Evolutionary conservation across 2,329 filamentous ascomycete genomes (phyloP).

Genomic region (Neopestalotiopsis sp.): DNA sequence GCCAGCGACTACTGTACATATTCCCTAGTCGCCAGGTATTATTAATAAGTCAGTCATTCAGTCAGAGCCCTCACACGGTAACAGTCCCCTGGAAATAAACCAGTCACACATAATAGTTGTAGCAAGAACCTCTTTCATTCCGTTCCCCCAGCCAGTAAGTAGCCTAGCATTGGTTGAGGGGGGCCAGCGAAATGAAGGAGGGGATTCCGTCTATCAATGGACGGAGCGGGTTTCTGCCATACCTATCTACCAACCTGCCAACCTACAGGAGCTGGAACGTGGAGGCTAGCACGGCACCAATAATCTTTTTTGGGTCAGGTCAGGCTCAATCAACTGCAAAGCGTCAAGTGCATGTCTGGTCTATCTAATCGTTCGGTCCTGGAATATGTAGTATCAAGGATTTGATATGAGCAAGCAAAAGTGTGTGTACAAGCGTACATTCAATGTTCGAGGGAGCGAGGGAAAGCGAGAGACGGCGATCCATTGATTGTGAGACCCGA

Average conservation of each 20-base stretch:
- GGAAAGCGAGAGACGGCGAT: no score
- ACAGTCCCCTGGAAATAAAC: not conserved
- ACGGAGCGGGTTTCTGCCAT: not conserved
- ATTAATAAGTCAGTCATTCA: not conserved
- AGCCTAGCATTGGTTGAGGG: not conserved
- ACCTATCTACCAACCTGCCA: not conserved
- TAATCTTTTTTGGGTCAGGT: not conserved
- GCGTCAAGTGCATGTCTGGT: constrained; percentile 1
- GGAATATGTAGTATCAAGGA: no score
- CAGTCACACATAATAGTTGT: not conserved
- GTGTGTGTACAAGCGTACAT: no score
- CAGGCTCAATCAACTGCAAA: constrained; percentile 4
- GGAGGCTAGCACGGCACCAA: not conserved
- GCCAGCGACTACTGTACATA: not conserved
- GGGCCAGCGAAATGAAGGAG: not conserved
- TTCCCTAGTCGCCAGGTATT: not conserved
- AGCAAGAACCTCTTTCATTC: not conserved
- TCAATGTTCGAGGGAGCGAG: no score
- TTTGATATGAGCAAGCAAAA: no score
- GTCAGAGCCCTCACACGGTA: not conserved
- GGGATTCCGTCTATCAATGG: not conserved
- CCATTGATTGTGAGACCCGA: not conserved
- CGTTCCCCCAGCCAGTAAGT: not conserved
- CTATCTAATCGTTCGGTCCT: not conserved
- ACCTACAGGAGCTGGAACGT: not conserved